phyloP scores from a whole-genome alignment of 2,329 filamentous ascomycete species.

The Fusarium coicis region DNA sequence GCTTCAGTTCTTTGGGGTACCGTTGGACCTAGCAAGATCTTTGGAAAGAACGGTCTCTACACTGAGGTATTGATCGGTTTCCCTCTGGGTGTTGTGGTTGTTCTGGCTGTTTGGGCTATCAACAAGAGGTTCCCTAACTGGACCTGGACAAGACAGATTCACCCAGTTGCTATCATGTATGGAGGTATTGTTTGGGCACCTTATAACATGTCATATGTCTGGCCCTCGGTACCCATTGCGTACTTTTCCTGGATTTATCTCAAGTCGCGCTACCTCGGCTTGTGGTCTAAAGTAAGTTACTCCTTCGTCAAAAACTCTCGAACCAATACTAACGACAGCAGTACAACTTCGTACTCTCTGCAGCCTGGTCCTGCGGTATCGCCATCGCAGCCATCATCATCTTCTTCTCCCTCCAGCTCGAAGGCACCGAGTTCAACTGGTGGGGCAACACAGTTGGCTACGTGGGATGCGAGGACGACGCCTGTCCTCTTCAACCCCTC shows the following conservation, averaged over 20 bases:
- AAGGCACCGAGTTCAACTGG: slow-evolving; percentile 57
- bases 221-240: slow-evolving; percentile 63
- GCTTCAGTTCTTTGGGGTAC: slow-evolving; percentile 66
- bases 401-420: slow-evolving; percentile 63
- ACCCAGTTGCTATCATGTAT: slow-evolving; percentile 60
- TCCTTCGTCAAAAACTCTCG: accelerated
- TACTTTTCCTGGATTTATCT: slow-evolving; percentile 64
- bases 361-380: slow-evolving; percentile 61
- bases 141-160: slow-evolving; percentile 57
- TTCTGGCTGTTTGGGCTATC: slow-evolving; percentile 54
- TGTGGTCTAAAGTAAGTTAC: slow-evolving; percentile 61
- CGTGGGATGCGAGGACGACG: slow-evolving; percentile 55
- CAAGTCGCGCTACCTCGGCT: slow-evolving; percentile 58
- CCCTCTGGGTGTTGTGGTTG: slow-evolving; percentile 59
- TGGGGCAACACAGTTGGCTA: slow-evolving; percentile 59
- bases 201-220: slow-evolving; percentile 63
- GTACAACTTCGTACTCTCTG: slow-evolving; percentile 66
- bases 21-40: slow-evolving; percentile 62
- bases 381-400: slow-evolving; percentile 63
- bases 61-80: slow-evolving; percentile 61
- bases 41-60: slow-evolving; percentile 60
- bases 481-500: slow-evolving; percentile 52
- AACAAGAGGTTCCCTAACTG: slow-evolving; percentile 55
- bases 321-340: slow-evolving; percentile 30
- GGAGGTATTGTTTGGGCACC: slow-evolving; percentile 59